phyloP scores from a whole-genome alignment of 495 filamentous ascomycete species.

The Aspergillus panamensis region DNA sequence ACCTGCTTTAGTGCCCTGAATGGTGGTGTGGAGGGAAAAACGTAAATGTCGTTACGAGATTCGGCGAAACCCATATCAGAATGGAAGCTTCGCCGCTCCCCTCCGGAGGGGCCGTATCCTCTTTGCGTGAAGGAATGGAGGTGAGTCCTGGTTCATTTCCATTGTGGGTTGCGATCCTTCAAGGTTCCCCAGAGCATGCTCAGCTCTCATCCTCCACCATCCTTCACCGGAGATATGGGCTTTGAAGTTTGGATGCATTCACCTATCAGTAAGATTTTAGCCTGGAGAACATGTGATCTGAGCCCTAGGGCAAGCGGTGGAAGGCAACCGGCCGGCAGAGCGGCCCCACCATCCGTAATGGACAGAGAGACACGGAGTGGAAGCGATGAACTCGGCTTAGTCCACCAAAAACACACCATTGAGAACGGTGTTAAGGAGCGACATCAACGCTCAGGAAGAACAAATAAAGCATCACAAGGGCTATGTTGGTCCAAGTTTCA shows the following conservation, averaged over 20 bases:
- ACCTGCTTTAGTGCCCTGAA: not conserved
- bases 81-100: not conserved
- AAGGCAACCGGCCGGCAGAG: constrained; percentile 20
- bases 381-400: not conserved
- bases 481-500: not conserved
- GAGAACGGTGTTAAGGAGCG: too few species aligned
- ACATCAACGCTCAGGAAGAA: too few species aligned
- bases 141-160: constrained; percentile 6
- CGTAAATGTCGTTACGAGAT: constrained; percentile 1
- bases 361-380: constrained; percentile 8
- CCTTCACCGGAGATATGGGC: not conserved
- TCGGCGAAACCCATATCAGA: not conserved
- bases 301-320: constrained; percentile 16
- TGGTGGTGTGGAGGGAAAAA: not conserved
- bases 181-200: not conserved
- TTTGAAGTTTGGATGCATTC: not conserved
- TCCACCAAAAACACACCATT: not conserved
- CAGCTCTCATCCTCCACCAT: too few species aligned
- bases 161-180: not conserved
- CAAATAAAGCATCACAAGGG: not conserved
- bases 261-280: constrained; percentile 19
- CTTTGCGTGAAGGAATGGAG: constrained; percentile 1
- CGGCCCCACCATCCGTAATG: constrained; percentile 41
- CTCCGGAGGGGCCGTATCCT: not conserved
- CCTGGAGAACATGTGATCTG: constrained; percentile 23